phyloP scores from a whole-genome alignment of 2,329 filamentous ascomycete genomes.

The Orbilia brochopaga region DNA sequence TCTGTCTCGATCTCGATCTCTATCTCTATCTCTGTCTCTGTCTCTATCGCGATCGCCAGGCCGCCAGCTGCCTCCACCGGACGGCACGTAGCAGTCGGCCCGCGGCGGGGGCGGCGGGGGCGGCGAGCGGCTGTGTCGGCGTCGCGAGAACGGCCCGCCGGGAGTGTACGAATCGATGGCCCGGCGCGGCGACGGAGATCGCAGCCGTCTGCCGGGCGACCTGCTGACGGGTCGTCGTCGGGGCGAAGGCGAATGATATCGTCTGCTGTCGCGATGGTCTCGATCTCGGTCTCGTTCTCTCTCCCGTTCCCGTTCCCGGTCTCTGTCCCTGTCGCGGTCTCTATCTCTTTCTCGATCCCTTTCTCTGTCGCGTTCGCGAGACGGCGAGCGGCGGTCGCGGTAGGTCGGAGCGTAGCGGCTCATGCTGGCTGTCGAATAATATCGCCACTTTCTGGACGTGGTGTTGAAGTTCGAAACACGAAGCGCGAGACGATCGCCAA shows the following conservation, averaged over 20 bases:
- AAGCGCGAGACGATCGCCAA: too few relatives aligned
- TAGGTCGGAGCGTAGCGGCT: constrained; percentile 53
- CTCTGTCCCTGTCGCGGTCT: constrained; percentile 21
- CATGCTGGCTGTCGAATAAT: constrained; percentile 10
- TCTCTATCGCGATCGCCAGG: too few relatives aligned
- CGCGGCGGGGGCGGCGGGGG: constrained; percentile 53
- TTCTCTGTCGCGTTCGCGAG: background rate
- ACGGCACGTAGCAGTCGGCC: constrained; percentile 54
- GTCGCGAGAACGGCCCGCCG: constrained; percentile 49
- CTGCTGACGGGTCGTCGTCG: constrained; percentile 22
- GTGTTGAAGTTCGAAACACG: background rate
- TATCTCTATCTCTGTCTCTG: too few relatives aligned
- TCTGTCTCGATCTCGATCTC: background rate
- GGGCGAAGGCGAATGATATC: constrained; percentile 41
- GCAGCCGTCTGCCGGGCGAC: constrained; percentile 37
- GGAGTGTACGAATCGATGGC: constrained; percentile 55
- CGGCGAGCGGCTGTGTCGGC: constrained; percentile 51
- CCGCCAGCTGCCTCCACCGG: constrained; percentile 51
- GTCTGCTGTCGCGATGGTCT: constrained; percentile 36
- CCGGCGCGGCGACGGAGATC: constrained; percentile 50
- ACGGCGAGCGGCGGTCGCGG: constrained; percentile 50
- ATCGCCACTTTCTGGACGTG: background rate
- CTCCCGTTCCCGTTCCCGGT: constrained; percentile 2
- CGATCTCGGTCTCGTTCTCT: constrained; percentile 42
- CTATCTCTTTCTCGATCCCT: constrained; percentile 42